Base-by-base conservation (phyloP, 2,329 filamentous ascomycete genomes). In the Apiospora malaysiana region DNA sequence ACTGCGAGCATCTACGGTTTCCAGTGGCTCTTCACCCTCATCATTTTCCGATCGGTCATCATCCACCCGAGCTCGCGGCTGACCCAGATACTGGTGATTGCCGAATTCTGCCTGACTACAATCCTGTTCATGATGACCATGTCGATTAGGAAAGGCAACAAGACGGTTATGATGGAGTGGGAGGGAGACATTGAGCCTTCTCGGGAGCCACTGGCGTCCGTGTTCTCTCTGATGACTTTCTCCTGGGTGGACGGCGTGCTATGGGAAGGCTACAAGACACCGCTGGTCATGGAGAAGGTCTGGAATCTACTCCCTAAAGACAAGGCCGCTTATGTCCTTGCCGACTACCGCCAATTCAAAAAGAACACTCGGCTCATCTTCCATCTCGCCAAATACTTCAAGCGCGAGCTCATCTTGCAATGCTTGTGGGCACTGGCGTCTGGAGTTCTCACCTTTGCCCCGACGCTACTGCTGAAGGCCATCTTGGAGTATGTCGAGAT, bases 401-500 rank as follows among this genome's bases (percentile, higher is more conserved):
- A 92, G 80, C 86, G 88, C 37, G 87, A 89, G 71, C 85, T 99
- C 16, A 75, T 97, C 12, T 84, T 92, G 32, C 96, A 99, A 80
- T 94, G 92, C 72, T 82, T 86, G 23, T 96, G 94, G 90, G 95
- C 95, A 23, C 87, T 92, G 2, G 84, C 97, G 23, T 91, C 92
- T 10, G 94, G 94, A 25, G 81, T 96, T 47, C 93, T 98, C 74
- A 95, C 93, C 2, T 99, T 98, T 82, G 91, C 93, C 18, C 96
- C 96, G 1, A 99, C 96, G 2, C 85, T 99, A 66, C 88, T 99
- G 25, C 87, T 99, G 51, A 95, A 95, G 79, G 92, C 92, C 21
- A 98, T 99, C 72, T 86, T 99, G 40, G 91, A 98, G 81, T 98
- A 97, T 78, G 92, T 98, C n/a, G 94, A 99, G 82, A 86, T 92